A percentile compares a stretch with the other conserved stretches of the same genome.
These are phyloP conservation scores for Gossypium thurberi DNA, from an alignment of 345 rosid species.

Conservation along the genomic window DNA sequence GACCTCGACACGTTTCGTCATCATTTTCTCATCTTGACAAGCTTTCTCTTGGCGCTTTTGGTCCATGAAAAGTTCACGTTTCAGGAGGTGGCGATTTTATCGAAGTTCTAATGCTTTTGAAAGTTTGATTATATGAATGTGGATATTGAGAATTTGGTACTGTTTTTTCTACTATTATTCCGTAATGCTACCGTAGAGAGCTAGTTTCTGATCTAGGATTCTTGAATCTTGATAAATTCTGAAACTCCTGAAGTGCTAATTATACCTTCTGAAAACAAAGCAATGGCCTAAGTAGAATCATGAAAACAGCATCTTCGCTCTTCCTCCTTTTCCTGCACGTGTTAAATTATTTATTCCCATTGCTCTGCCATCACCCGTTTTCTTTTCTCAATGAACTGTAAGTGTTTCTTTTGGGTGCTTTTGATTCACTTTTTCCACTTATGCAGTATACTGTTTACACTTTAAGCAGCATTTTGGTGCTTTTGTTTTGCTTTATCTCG, in stretches of 20 bases:
- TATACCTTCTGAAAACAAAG: neutral
- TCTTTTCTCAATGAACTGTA: too few relatives aligned
- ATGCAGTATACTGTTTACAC: neutral
- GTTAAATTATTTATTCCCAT: neutral
- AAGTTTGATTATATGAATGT: slow-evolving; percentile 6
- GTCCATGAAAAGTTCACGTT: slow-evolving; percentile 68
- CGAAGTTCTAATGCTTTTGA: neutral
- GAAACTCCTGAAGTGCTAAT: neutral
- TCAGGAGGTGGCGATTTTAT: slow-evolving; percentile 47
- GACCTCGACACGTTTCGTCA: slow-evolving; percentile 89
- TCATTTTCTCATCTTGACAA: slow-evolving; percentile 39
- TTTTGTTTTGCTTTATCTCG: neutral
- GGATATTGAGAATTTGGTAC: neutral
- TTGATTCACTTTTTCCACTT: neutral
- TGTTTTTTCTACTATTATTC: neutral
- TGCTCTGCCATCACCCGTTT: neutral
- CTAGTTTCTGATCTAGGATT: too few relatives aligned
- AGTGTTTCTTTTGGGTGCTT: neutral
- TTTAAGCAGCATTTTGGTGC: neutral
- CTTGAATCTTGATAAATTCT: neutral
- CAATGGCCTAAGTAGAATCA: neutral
- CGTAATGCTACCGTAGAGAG: neutral
- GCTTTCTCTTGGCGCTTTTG: slow-evolving; percentile 56
- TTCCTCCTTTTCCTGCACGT: too few relatives aligned
- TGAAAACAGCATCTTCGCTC: neutral